A percentile compares a stretch with the other conserved stretches of the same genome.
phyloP scores from a whole-genome alignment of 2,329 filamentous ascomycete species.

The Colletotrichum plurivorum region DNA sequence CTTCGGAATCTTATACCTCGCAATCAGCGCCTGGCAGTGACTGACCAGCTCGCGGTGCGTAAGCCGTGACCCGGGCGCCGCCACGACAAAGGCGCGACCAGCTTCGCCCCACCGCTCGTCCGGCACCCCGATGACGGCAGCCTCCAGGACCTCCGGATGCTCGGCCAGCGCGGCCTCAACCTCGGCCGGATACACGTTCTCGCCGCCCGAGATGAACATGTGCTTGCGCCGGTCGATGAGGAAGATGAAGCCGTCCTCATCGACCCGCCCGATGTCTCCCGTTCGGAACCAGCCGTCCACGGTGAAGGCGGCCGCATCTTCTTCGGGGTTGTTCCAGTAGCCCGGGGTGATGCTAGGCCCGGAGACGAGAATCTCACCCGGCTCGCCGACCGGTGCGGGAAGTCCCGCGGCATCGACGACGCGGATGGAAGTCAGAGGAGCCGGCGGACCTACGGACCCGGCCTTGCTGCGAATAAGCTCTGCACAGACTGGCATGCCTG shows the following conservation, averaged over 20 bases:
- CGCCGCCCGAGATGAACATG: conserved; percentile 38
- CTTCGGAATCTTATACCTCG: conserved; percentile 29
- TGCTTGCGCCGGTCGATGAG: conserved; percentile 32
- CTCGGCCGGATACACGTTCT: conserved; percentile 37
- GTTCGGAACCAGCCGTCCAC: conserved; percentile 37
- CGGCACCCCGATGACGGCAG: conserved; percentile 23
- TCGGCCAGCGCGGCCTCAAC: conserved; percentile 23
- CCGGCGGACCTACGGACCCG: conserved; percentile 32
- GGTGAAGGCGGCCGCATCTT: conserved; percentile 26
- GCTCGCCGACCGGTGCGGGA: conserved; percentile 12
- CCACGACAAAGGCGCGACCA: conserved; percentile 30
- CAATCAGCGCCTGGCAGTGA: conserved; percentile 20
- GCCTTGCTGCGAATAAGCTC: conserved; percentile 26
- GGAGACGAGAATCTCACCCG: conserved; percentile 32
- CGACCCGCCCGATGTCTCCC: conserved; percentile 35
- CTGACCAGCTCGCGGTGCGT: background rate
- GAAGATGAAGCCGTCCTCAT: conserved; percentile 30
- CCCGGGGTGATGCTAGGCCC: conserved; percentile 28
- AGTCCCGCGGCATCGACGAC: conserved; percentile 27
- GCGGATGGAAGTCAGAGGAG: conserved; percentile 26
- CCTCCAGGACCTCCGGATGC: conserved; percentile 27
- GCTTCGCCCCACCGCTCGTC: conserved; percentile 34
- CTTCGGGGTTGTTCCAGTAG: conserved; percentile 34
- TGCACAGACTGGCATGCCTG: conserved; percentile 28
- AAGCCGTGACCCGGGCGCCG: background rate